A percentile compares a stretch with the other conserved stretches of the same genome.
Evolutionary conservation across 2,329 filamentous ascomycete genomes (phyloP).

Genomic region (Coniochaeta prunicola): DNA sequence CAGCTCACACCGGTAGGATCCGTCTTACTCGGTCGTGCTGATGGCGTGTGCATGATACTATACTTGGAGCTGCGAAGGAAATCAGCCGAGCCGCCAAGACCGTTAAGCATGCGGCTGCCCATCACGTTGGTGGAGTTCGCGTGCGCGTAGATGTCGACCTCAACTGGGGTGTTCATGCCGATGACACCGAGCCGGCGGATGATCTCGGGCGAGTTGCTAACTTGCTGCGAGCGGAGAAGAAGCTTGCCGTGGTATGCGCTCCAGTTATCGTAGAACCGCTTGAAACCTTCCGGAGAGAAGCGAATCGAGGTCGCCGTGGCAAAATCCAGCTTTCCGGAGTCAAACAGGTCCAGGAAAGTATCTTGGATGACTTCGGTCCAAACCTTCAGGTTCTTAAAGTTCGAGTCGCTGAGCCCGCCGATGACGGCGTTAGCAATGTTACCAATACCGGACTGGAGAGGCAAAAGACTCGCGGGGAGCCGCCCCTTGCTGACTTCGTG

Average conservation of each 20-base stretch:
- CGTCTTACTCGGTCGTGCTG: conserved; percentile 70
- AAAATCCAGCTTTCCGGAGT: conserved; percentile 80
- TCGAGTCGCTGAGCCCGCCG: conserved; percentile 70
- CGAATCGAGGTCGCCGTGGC: conserved; percentile 85
- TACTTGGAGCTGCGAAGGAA: conserved; percentile 76
- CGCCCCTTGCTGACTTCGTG: conserved; percentile 76
- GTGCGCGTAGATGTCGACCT: conserved; percentile 92
- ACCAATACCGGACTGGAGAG: conserved; percentile 81
- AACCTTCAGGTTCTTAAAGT: conserved; percentile 82
- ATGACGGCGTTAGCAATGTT: conserved; percentile 93
- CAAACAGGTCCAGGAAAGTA: conserved; percentile 87
- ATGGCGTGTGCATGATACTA: conserved; percentile 90
- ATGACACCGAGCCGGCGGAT: conserved; percentile 82
- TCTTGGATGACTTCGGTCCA: conserved; percentile 94
- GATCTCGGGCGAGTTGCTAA: conserved; percentile 86
- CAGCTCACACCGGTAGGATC: conserved; percentile 77
- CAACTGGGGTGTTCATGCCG: conserved; percentile 91
- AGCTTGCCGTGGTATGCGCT: conserved; percentile 74
- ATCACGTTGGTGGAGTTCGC: conserved; percentile 88
- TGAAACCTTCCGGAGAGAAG: conserved; percentile 85
- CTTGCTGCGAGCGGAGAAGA: conserved; percentile 78
- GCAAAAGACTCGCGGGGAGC: conserved; percentile 68
- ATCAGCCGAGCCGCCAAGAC: conserved; percentile 73
- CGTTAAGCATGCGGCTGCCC: conserved; percentile 82
- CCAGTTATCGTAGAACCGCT: conserved; percentile 85